Percentiles rank a stretch among this genome's conserved stretches.
Conservation (phyloP, 2,329 filamentous ascomycete genomes). For the Neofusicoccum ribis region DNA sequence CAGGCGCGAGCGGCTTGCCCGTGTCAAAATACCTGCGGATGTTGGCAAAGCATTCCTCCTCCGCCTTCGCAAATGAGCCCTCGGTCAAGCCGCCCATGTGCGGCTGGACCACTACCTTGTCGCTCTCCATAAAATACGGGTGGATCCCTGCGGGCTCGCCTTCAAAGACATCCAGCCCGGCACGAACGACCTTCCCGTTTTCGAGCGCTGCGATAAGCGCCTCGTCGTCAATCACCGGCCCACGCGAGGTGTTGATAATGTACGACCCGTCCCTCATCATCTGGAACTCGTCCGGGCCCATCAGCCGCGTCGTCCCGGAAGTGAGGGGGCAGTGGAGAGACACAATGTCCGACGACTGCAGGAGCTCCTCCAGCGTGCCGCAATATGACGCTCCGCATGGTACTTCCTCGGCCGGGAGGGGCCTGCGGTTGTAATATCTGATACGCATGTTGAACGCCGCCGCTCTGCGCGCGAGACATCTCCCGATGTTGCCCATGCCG, state of each 20-base stretch:
- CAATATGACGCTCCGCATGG: slow-evolving; percentile 38
- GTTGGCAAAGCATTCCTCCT: slow-evolving; percentile 51
- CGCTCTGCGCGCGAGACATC: slow-evolving; percentile 44
- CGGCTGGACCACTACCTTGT: slow-evolving; percentile 47
- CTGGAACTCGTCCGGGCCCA: slow-evolving; percentile 43
- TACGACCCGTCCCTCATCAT: slow-evolving; percentile 51
- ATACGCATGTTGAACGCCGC: slow-evolving; percentile 47
- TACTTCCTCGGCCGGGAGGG: slow-evolving; percentile 36
- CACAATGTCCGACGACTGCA: slow-evolving; percentile 44
- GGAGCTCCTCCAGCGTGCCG: slow-evolving; percentile 40
- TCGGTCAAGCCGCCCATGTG: slow-evolving; percentile 50
- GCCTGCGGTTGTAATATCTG: slow-evolving; percentile 46
- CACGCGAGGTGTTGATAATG: slow-evolving; percentile 55
- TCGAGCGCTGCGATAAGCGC: slow-evolving; percentile 51
- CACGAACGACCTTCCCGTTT: slow-evolving; percentile 47
- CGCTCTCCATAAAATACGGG: slow-evolving; percentile 40
- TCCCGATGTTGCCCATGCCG: slow-evolving; percentile 52
- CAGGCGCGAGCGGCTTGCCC: slow-evolving; percentile 42
- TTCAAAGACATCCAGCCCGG: slow-evolving; percentile 52
- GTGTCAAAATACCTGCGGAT: slow-evolving; percentile 42
- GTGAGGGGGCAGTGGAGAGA: slow-evolving; percentile 53
- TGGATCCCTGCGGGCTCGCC: slow-evolving; percentile 46
- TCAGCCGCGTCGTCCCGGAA: slow-evolving; percentile 41
- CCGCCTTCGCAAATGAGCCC: slow-evolving; percentile 45
- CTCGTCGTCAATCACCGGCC: slow-evolving; percentile 51